Base-by-base conservation (phyloP, 2,329 filamentous ascomycete genomes). In the Fusarium circinatum region DNA sequence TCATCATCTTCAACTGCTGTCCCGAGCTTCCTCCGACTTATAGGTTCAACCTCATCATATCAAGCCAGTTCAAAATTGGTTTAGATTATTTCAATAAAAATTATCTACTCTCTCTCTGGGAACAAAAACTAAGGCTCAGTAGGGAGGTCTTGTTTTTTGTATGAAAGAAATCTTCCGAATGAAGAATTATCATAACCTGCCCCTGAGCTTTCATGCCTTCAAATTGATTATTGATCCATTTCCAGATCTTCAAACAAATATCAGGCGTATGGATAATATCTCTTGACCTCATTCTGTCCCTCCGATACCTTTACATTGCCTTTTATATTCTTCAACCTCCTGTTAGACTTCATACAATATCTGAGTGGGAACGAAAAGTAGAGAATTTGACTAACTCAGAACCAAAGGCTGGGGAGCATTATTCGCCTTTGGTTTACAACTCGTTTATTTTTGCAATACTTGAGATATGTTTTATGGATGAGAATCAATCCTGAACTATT, bases 21-120 rank as follows among this genome's bases (percentile, higher is more conserved):
- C 30, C 67, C 67, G 65, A 70, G 51, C 58, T 70, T 70, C 51
- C 39, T 44, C 65, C 65, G 67, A 36, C 17, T 39, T 48, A 24
- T 9, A 52, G 7, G 17, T 48, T 48, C 34, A 65, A 65, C 28
- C 8, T 44, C 13, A 26, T 52, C 51, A 39, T 28, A 20, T 42
- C 22, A 39, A 38, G 8, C n/a, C n/a, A 61, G 17, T 54, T 52
- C 28, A 34, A 32, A 6, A 36, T 24, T 18, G 15, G 26, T 12
- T 36, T 36, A 7, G 3, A 36, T 52, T 20, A 6, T 39, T n/a
- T 17, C 8, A 17, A 8, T 18, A 26, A 34, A 34, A 4, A 8
- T 18, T 34, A 9, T 49, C 36, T 18, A 12, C 18, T 14, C 5
- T n/a, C 11, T 58, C 6, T 3, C 6, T 48, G 2, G 6, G 8